Evolutionary conservation across 176 grass and related monocot species (phyloP).

Genomic region (Olyra latifolia): DNA sequence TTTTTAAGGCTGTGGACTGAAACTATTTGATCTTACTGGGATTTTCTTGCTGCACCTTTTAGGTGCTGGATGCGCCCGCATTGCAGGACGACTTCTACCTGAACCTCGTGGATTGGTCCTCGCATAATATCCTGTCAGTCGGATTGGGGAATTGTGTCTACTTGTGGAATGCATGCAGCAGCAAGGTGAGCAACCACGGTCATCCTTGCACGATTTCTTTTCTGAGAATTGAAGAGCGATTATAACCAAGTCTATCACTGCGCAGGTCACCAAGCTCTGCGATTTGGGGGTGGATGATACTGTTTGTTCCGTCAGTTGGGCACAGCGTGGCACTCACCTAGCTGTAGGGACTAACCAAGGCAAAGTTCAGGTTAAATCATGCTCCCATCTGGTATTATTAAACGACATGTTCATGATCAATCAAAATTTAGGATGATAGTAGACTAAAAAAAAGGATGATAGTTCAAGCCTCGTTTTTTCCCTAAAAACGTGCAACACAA

Average conservation of each 20-base stretch:
- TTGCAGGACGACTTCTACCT: slow-evolving; percentile 99
- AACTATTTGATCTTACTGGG: background rate
- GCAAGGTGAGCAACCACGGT: slow-evolving; percentile 54
- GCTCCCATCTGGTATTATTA: background rate
- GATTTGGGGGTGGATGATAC: slow-evolving; percentile 86
- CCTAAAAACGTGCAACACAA: background rate
- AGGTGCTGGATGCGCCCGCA: slow-evolving; percentile 95
- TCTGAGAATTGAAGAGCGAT: background rate
- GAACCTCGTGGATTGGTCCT: slow-evolving; percentile 98
- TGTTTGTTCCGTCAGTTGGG: slow-evolving; percentile 95
- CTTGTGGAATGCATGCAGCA: slow-evolving; percentile 98
- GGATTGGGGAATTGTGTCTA: slow-evolving; percentile 94
- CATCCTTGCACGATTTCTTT: background rate
- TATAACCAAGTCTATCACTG: background rate
- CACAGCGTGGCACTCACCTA: slow-evolving; percentile 76
- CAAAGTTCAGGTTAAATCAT: slow-evolving; percentile 74
- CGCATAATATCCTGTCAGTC: slow-evolving; percentile 90
- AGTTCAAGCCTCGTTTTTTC: background rate
- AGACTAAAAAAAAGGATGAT: background rate
- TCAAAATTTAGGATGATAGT: background rate
- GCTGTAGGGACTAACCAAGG: slow-evolving; percentile 93
- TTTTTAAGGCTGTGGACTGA: background rate
- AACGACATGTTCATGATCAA: background rate
- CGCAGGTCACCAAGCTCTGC: slow-evolving; percentile 92
- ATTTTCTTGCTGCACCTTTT: slow-evolving; percentile 22